Conservation (phyloP, 2,329 filamentous ascomycete species). For the Aspergillus terreus region DNA sequence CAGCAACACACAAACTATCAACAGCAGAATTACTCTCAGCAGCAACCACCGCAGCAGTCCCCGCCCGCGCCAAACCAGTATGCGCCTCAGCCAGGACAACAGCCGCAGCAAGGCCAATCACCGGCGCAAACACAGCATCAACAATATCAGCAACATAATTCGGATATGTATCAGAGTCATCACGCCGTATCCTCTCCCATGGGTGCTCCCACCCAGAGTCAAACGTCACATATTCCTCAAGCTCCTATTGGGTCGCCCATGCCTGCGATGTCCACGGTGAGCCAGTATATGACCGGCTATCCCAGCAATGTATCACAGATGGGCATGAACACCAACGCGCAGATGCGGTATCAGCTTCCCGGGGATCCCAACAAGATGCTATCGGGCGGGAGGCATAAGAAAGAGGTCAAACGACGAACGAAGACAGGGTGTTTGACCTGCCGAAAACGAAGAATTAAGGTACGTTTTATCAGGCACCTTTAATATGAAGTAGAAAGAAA, state of each 20-base stretch:
- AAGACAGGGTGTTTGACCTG: slow-evolving; percentile 69
- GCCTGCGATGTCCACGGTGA: slow-evolving; percentile 52
- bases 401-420: slow-evolving; percentile 72
- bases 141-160: slow-evolving; percentile 27
- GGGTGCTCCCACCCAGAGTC: slow-evolving; percentile 19
- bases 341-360: slow-evolving; percentile 51
- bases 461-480: slow-evolving; percentile 38
- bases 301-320: slow-evolving; percentile 29
- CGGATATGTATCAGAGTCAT: slow-evolving; percentile 32
- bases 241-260: slow-evolving; percentile 51
- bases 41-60: slow-evolving; percentile 13
- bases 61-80: slow-evolving; percentile 12
- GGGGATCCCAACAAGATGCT: slow-evolving; percentile 53
- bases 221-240: slow-evolving; percentile 34
- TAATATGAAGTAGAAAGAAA: background rate
- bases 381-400: slow-evolving; percentile 60
- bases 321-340: slow-evolving; percentile 39
- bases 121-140: slow-evolving; percentile 24
- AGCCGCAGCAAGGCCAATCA: slow-evolving; percentile 34
- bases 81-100: slow-evolving; percentile 34
- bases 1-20: slow-evolving; percentile 9
- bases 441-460: slow-evolving; percentile 69
- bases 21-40: slow-evolving; percentile 10
- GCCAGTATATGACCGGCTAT: slow-evolving; percentile 51
- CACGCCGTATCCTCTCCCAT: slow-evolving; percentile 16